These are phyloP conservation scores for Arxiozyma telluris DNA, from an alignment of 1,139 yeast species.

Conservation along the genomic window DNA sequence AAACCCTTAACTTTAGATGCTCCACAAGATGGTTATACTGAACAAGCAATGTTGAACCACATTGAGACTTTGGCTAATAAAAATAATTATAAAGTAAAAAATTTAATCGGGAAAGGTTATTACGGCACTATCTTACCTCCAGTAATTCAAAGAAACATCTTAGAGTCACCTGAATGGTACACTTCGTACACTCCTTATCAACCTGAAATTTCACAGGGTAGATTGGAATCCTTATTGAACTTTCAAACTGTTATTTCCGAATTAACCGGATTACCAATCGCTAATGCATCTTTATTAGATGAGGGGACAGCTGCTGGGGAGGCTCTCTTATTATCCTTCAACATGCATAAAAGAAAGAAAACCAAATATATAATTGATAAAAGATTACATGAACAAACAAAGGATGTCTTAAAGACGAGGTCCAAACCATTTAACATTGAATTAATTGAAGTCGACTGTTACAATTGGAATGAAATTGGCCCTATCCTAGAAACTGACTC, in stretches of 20 bases:
- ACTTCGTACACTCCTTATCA: slow-evolving; percentile 97
- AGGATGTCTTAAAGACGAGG: slow-evolving; percentile 68
- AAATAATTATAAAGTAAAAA: slow-evolving; percentile 55
- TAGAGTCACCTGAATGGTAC: slow-evolving; percentile 97
- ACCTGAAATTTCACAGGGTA: slow-evolving; percentile 96
- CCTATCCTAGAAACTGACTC: slow-evolving; percentile 21
- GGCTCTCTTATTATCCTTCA: slow-evolving; percentile 82
- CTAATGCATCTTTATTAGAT: slow-evolving; percentile 88
- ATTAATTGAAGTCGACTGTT: slow-evolving; percentile 48
- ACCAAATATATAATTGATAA: slow-evolving; percentile 61
- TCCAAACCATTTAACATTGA: slow-evolving; percentile 68
- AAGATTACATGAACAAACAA: slow-evolving; percentile 77
- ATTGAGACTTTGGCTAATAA: slow-evolving; percentile 61
- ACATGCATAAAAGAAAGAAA: slow-evolving; percentile 59
- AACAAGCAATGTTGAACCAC: slow-evolving; percentile 67
- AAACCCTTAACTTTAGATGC: slow-evolving; percentile 53
- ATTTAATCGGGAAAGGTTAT: slow-evolving; percentile 90
- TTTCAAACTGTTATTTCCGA: slow-evolving; percentile 86
- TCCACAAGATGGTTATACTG: slow-evolving; percentile 60
- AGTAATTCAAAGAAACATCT: slow-evolving; percentile 81
- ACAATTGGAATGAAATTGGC: slow-evolving; percentile 22
- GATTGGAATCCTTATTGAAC: slow-evolving; percentile 80
- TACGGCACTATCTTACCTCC: slow-evolving; percentile 86
- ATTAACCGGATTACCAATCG: slow-evolving; percentile 83
- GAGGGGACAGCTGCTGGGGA: slow-evolving; percentile 99